Evolutionary conservation across 2,329 filamentous ascomycete species (phyloP), one percentile per base, ranked within the genome.

Genomic region (Colletotrichum lindemuthianum): DNA sequence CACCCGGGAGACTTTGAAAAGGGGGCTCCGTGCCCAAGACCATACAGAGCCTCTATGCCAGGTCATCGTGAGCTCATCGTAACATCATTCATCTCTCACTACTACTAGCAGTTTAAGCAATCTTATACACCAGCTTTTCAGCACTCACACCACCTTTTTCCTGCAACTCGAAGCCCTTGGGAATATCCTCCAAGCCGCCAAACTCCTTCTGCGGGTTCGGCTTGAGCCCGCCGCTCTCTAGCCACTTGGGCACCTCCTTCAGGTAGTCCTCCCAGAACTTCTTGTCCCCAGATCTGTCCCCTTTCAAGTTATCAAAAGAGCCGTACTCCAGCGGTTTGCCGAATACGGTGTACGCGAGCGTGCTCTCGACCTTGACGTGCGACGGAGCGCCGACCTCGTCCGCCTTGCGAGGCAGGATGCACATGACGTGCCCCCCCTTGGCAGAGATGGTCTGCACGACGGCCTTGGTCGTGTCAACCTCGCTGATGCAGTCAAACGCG

Each of bases 401-500:
- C 1, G 63, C 63, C 59, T 66, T 66, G 43, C 63, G 59, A 10
- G 63, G 63, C 11, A 76, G 63, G 13, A 76, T 68, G 0, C 68
- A 68, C 6, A 76, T 52, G 4, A 76, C 72, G 54, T 73, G 72
- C 4, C 74, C 74, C 8, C 73, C 73, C 4, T 69, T 69, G 3
- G 55, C 39, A 8, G 74, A 32, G 1, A 75, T 50, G 11, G 63
- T 66, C 37, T 65, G 52, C 10, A 68, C 73, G 45, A 74, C 75
- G 6, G 75, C 66, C 4, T 71, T 58, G 2, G 69, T 69, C 3
- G 76, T 76, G 2, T 69, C 65, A 8, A 71, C 71, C 43, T 76
- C 74, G 2, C 72, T 73, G 50, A 72, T 73, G 59, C 74, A 75
- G 66, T 76, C 74, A 6, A 76, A 68, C 0, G 72, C 74, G 24